These are phyloP conservation scores for Solanum dulcamara DNA, from an alignment of 257 asterid species.

Conservation along the genomic window DNA sequence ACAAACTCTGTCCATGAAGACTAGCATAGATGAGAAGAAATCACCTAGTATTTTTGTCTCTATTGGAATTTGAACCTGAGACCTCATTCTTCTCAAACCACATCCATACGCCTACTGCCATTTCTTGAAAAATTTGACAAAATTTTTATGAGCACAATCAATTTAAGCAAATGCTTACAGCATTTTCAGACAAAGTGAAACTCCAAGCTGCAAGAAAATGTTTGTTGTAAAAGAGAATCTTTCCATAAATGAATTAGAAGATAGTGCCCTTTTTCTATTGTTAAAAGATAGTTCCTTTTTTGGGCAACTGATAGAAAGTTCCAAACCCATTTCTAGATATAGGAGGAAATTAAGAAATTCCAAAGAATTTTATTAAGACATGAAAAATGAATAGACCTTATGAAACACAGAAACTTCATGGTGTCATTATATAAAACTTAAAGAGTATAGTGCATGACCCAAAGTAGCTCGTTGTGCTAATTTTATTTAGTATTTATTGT, in stretches of 20 bases:
- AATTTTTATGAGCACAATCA: background rate
- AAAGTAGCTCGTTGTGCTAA: background rate
- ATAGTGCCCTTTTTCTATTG: background rate
- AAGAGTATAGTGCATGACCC: background rate
- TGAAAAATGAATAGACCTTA: background rate
- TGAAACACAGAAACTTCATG: background rate
- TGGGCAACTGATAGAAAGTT: background rate
- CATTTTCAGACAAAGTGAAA: background rate
- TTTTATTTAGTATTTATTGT: background rate
- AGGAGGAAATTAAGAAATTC: background rate
- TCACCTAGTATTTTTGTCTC: too few species aligned
- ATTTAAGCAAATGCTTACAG: background rate
- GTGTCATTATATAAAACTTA: background rate
- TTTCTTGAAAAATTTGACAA: background rate
- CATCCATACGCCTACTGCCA: too few species aligned
- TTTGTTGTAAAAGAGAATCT: background rate
- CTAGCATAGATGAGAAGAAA: too few species aligned
- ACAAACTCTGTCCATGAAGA: too few species aligned
- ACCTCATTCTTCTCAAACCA: too few species aligned
- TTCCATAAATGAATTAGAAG: background rate
- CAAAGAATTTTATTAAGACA: background rate
- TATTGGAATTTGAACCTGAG: too few species aligned
- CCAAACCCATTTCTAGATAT: background rate
- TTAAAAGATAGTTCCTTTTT: background rate
- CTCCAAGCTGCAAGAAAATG: background rate